Base-by-base conservation (phyloP, 2,329 filamentous ascomycete genomes). In the Trichoderma hamatum region DNA sequence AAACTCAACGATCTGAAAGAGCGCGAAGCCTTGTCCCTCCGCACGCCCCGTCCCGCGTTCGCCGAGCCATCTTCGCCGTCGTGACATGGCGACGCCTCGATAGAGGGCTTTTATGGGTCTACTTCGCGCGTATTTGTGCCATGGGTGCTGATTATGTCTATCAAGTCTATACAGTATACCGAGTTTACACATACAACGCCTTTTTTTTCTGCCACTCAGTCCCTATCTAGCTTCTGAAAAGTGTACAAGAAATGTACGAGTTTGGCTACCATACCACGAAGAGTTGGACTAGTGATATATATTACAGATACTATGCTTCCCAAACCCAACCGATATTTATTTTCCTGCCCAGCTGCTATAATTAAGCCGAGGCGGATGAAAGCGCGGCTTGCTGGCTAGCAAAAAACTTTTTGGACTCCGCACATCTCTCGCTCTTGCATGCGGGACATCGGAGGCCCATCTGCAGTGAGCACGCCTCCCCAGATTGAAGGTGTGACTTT, bases 401-500 rank as follows among this genome's bases (percentile, higher is more conserved):
- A 76, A 90, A 91, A 78, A 90, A 90, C 74, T 86, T 87, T 80
- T 91, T 92, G 64, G 89, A 90, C 80, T 94, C 93, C 67, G 90
- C 80, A 80, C 96, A 99, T 74, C 90, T 88, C 76, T 96, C 93
- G 77, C 92, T 98, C 80, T 89, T 94, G 82, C 96, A 99, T 6
- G 92, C 94, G 2, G 96, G 96, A 82, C 96, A 99, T 74, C 96
- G 89, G 73, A 99, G 82, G 10, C 89, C 89, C 92, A 99, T 94
- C 82, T 98, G 96, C 68, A 84, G 83, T 34, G 92, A 96, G 78
- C 92, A 95, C 11, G 83, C 77, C 11, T 83, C 74, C 5, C 91
- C 91, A 71, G 88, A 89, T 63, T 89, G 83, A 64, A 99, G 81
- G 82, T 99, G 96, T 19, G 84, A 80, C 76, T 92, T 91, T 9